Base-by-base conservation (phyloP, 768 basidiomycete genomes). In the Pulveroboletus sp. region DNA sequence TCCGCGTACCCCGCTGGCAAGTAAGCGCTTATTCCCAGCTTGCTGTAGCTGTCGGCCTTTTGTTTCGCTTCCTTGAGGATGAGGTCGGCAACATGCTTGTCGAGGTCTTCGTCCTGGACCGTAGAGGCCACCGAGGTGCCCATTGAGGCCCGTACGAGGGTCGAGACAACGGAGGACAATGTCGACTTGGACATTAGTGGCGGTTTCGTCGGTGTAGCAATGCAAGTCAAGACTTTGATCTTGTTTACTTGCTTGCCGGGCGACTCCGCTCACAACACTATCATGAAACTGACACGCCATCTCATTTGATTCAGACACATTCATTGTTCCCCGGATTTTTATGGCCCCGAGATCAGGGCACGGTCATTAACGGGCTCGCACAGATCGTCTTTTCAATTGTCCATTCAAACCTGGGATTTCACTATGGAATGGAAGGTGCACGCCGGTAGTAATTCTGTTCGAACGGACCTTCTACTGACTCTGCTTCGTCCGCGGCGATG, bases 61-160 rank as follows among this genome's bases (percentile, higher is more conserved):
- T 85, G 84, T 72, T 90, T 92, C 2, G 97, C 95, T 67, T 98
- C 97, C 56, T 81, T 84, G 34, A 97, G 80, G 43, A 99, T 85
- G 48, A 98, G 79, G 43, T 93, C 88, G 2, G 92, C 92, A 24
- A 99, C 91, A 61, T 91, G 90, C 38, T 82, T 79, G 69, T 98
- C 95, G 39, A 98, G 80, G 59, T 97, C 91, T 17, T 86, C 86
- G 62, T 95, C 90, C 12, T 79, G 76, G 25, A 90, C 80, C 1
- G 72, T 71, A 45, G 68, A 64, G 6, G 82, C 59, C 1, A 87
- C 70, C 0, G 87, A 78, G 14, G 79, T 56, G 39, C 90, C 89
- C 80, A 90, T 84, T 23, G 81, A 83, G 2, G 90, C 87, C 13
- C 90, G 76, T 19, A 92, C 84, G 25, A 93, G 79, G 59, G 75